These are phyloP conservation scores for Thelonectria olida DNA, from an alignment of 2,329 filamentous ascomycete genomes.

Conservation along the genomic window DNA sequence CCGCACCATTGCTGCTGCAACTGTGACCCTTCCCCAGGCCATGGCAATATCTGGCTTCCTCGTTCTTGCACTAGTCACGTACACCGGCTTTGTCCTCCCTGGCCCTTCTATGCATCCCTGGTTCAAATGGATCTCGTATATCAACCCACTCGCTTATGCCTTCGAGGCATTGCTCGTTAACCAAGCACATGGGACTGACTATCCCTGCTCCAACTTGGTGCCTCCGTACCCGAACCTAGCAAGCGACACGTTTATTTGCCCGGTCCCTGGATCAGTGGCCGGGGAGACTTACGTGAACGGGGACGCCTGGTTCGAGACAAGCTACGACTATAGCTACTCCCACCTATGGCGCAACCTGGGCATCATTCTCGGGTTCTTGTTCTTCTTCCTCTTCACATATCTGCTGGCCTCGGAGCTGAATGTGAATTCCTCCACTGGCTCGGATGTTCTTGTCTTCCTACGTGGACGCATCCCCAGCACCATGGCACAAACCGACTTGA, in stretches of 20 bases:
- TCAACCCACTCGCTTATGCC: conserved; percentile 74
- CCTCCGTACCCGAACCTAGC: conserved; percentile 50
- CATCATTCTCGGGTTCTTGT: conserved; percentile 67
- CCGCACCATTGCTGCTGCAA: conserved; percentile 75
- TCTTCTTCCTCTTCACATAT: conserved; percentile 69
- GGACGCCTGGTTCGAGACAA: conserved; percentile 62
- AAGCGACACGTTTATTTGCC: conserved; percentile 57
- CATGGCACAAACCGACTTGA: too few relatives aligned
- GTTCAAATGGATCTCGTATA: conserved; percentile 76
- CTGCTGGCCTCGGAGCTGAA: conserved; percentile 69
- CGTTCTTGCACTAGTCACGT: conserved; percentile 60
- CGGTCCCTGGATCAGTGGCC: conserved; percentile 59
- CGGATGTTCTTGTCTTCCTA: conserved; percentile 55
- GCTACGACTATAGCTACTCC: conserved; percentile 60
- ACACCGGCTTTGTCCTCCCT: conserved; percentile 26
- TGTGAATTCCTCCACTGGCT: conserved; percentile 64
- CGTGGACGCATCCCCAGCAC: conserved; percentile 55
- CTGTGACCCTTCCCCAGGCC: conserved; percentile 68
- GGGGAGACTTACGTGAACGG: conserved; percentile 62
- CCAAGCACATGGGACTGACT: conserved; percentile 67
- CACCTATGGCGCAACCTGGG: conserved; percentile 72
- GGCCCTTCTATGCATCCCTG: conserved; percentile 71
- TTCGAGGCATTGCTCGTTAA: conserved; percentile 76
- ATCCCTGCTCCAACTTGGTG: conserved; percentile 59
- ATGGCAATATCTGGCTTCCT: conserved; percentile 60